Evolutionary conservation across 176 grass and related monocot genomes (phyloP).

Genomic region (Phoenix dactylifera): DNA sequence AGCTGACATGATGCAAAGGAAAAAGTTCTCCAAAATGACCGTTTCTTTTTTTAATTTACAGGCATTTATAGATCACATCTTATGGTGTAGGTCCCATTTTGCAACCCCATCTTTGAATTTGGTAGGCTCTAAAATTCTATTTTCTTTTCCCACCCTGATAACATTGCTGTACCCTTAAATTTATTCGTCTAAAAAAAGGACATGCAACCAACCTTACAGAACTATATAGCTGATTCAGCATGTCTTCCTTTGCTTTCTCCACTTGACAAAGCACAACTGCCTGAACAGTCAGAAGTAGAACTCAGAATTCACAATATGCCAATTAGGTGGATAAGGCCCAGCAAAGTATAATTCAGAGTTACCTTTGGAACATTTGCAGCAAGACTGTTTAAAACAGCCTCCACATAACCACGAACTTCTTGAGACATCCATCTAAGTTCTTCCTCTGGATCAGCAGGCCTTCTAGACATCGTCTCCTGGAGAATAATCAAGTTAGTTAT

Average conservation of each 20-base stretch:
- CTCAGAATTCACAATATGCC: no score
- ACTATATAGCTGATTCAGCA: constrained; percentile 88
- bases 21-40: no score
- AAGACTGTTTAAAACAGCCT: constrained; percentile 66
- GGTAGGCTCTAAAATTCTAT: no score
- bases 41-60: no score
- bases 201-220: constrained; percentile 58
- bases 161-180: no score
- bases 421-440: constrained; percentile 92
- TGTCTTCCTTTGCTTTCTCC: constrained; percentile 81
- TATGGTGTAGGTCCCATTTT: no score
- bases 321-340: no score
- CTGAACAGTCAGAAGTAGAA: constrained; percentile 31
- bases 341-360: background rate
- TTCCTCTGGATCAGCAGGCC: constrained; percentile 79
- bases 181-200: background rate
- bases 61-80: no score
- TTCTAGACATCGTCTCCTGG: constrained; percentile 53
- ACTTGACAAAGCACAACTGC: constrained; percentile 88
- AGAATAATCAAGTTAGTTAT: background rate
- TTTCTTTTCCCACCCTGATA: no score
- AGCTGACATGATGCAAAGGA: no score
- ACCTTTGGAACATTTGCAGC: constrained; percentile 79
- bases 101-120: no score
- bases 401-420: constrained; percentile 80